Conservation (phyloP, 768 basidiomycete genomes). For the Cystobasidium tubakii region DNA sequence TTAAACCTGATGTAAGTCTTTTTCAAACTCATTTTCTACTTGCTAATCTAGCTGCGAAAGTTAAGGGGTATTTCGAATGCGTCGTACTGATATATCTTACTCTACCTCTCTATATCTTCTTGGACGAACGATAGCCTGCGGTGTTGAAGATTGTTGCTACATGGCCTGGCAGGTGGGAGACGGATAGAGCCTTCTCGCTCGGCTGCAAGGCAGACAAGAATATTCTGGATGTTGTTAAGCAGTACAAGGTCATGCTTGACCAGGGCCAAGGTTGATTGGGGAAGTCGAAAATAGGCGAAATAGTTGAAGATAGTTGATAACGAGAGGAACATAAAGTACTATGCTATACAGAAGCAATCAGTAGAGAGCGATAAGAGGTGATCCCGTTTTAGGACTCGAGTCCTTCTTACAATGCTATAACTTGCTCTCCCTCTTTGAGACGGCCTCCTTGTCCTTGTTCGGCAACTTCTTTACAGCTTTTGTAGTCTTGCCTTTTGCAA, state of each 20-base stretch:
- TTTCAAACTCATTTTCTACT: too few species aligned
- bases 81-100: background rate
- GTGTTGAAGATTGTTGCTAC: conserved; percentile 26
- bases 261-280: conserved; percentile 1
- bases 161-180: conserved; percentile 25
- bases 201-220: conserved; percentile 24
- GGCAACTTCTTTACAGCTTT: background rate
- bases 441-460: background rate
- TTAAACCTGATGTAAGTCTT: conserved; percentile 21
- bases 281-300: too few species aligned
- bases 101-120: background rate
- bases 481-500: background rate
- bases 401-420: background rate
- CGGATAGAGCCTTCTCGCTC: conserved; percentile 24
- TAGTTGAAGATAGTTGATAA: too few species aligned
- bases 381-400: too few species aligned
- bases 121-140: background rate
- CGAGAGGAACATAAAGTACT: background rate
- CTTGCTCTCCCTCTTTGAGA: background rate
- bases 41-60: too few species aligned
- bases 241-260: conserved; percentile 29
- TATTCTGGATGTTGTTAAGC: conserved; percentile 31
- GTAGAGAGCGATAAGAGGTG: too few species aligned
- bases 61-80: too few species aligned
- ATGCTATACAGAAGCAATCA: background rate